Evolutionary conservation across 345 rosid genomes (phyloP), one percentile per base, ranked within the genome.

Genomic region (Brassica napus): DNA sequence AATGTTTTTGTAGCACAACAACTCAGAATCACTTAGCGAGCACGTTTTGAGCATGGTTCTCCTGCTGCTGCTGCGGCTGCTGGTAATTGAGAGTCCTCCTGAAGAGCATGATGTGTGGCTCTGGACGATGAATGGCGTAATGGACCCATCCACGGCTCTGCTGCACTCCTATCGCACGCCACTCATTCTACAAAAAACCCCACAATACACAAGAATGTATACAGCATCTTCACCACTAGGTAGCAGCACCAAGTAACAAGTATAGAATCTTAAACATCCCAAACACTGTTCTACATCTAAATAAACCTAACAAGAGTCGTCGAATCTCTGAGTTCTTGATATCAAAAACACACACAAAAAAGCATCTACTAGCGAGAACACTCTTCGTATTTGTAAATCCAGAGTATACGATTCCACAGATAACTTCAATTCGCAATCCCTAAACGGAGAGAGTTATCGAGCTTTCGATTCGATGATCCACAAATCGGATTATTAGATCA

Each of bases 61-160:
- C 54, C 54, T 47, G 54, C 15, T 47, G 54, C 54, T 47, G 54
- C 54, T 47, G 54, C 15, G 14, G 54, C 54, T 47, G 54, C 54
- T 95, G 98, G 54, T 83, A 90, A 86, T 93, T 95, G 66, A 95
- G 83, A 3, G 97, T 86, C 86, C 97, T 89, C 86, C 98, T 89
- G 80, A 93, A 95, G 42, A 95, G 97, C 99, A 92, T 94, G 77
- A 94, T 94, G 74, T 94, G 99, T 81, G 98, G 99, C 85, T 94
- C 99, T 7, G 99, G 99, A 47, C 97, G 97, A 72, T 93, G 99
- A 74, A 94, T 86, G 0, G 99, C 99, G 74, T 94, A 93, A 83
- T 94, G 98, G 8, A 90, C 97, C 99, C 99, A 95, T 12, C 98
- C 98, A 4, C 98, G 91, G 84, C 99, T 95, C 86, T 91, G 98